Conservation (phyloP, 306 rosid genomes). For the Pueraria montana region DNA sequence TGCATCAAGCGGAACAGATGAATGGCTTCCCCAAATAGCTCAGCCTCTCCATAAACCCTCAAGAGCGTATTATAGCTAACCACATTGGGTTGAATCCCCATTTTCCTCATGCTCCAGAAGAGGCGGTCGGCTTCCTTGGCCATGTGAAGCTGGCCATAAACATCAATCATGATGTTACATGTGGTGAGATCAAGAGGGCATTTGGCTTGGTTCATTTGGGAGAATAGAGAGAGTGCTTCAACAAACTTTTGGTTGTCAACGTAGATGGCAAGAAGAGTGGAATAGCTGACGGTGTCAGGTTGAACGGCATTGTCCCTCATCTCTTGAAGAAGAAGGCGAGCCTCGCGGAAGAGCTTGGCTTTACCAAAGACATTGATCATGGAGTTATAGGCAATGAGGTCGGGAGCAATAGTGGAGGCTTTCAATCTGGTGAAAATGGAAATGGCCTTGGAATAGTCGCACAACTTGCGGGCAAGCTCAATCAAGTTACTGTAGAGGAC, state of each 20-base stretch:
- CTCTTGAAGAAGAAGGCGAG: constrained; percentile 75
- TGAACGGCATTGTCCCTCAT: constrained; percentile 68
- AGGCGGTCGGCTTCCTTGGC: constrained; percentile 89
- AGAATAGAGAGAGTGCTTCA: constrained; percentile 83
- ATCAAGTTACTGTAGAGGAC: constrained; percentile 88
- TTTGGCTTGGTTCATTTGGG: constrained; percentile 77
- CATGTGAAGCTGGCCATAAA: constrained; percentile 95
- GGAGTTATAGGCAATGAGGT: constrained; percentile 79
- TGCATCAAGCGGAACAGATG: constrained; percentile 94
- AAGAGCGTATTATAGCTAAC: constrained; percentile 92
- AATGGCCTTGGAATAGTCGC: constrained; percentile 90
- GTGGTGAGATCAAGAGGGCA: constrained; percentile 79
- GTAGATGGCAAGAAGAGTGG: constrained; percentile 72
- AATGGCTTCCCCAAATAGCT: constrained; percentile 90
- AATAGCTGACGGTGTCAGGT: constrained; percentile 85
- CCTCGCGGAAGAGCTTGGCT: constrained; percentile 89
- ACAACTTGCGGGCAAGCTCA: constrained; percentile 82
- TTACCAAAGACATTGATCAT: constrained; percentile 94
- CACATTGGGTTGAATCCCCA: constrained; percentile 85
- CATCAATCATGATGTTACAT: constrained; percentile 94
- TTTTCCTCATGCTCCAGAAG: constrained; percentile 95
- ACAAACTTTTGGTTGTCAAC: constrained; percentile 85
- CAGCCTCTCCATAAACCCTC: constrained; percentile 95
- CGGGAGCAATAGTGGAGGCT: constrained; percentile 69
- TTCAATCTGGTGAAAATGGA: constrained; percentile 77